phyloP scores from a whole-genome alignment of 192 early-diverging fungal species.

The Gigaspora rosea region DNA sequence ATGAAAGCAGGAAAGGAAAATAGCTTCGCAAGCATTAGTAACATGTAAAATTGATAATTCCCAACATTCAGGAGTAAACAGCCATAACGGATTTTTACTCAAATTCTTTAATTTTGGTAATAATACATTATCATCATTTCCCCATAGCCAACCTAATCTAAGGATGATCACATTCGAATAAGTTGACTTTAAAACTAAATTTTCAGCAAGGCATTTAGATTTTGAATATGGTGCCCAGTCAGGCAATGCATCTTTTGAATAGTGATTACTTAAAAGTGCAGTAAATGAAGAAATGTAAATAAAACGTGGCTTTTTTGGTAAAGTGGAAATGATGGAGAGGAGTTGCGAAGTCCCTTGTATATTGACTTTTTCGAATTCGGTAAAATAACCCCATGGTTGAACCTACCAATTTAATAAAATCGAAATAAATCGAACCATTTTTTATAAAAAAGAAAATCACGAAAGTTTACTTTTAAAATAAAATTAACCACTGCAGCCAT shows the following conservation, averaged over 20 bases:
- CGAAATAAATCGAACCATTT: not conserved
- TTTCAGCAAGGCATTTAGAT: constrained; percentile 23
- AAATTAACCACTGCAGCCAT: constrained; percentile 20
- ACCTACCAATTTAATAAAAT: not conserved
- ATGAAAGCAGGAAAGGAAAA: constrained; percentile 8
- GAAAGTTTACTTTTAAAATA: not conserved
- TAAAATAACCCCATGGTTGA: constrained; percentile 14
- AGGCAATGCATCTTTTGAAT: constrained; percentile 17
- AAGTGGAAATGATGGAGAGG: not conserved
- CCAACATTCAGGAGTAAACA: not conserved
- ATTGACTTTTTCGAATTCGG: constrained; percentile 21
- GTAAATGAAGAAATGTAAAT: constrained; percentile 27
- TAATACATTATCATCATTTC: constrained; percentile 29
- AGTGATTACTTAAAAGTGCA: constrained; percentile 1
- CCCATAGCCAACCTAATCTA: constrained; percentile 30
- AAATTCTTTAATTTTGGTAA: constrained; percentile 9
- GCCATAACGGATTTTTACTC: constrained; percentile 24
- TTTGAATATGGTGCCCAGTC: constrained; percentile 32
- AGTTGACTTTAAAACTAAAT: not conserved
- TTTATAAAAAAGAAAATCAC: not conserved
- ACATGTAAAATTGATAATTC: constrained; percentile 19
- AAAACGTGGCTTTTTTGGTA: constrained; percentile 3
- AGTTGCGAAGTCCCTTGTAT: constrained; percentile 14
- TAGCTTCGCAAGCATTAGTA: constrained; percentile 26
- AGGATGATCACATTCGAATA: not conserved